Evolutionary conservation across 1,139 yeast species (phyloP), one percentile per base, ranked within the genome.

Genomic region (Sugiyamaella novakii): DNA sequence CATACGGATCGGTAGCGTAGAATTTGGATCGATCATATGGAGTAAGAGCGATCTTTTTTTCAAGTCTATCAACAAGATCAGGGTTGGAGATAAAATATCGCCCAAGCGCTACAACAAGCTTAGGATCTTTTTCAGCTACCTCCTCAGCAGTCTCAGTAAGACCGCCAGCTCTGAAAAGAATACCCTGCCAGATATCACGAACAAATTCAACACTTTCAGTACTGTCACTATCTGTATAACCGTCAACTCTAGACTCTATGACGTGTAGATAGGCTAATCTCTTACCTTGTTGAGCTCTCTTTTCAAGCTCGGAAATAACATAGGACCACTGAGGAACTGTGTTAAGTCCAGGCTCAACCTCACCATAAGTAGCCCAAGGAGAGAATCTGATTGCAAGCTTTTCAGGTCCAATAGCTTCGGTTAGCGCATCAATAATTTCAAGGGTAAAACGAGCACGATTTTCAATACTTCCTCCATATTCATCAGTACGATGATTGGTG

Each of bases 381-480:
- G 87, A 80, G 10, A 84, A 58, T 65, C 89, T 74, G 49, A 83
- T 64, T 22, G 78, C 85, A 22, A 80, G 69, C 54, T 70, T 74
- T 8, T 73, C 72, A 18, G 78, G 74, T 24, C 87, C 87, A 53
- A 83, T 64, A 5, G 59, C 62, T 6, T 50, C 60, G 19, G 47
- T 38, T 8, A 78, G 60, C 10, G 76, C 78, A 54, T 81, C 85
- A 40, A 83, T 65, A 19, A 81, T 70, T 59, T 82, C 84, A 35
- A 83, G 68, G 7, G 74, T 56, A 56, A 83, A 75, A 51, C 84
- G 70, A 21, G 83, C 74, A 54, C 87, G 74, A 68, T 83, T 84
- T 63, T 81, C 87, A 55, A 83, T 72, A 6, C 79, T 70, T 3
- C 87, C 86, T 54, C 87, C 88, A 63, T 82, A 83, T 63, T 79